A percentile compares a stretch with the other conserved stretches of the same genome.
Evolutionary conservation across 2,329 filamentous ascomycete genomes (phyloP).

Genomic region (Colletotrichum brevisporum): DNA sequence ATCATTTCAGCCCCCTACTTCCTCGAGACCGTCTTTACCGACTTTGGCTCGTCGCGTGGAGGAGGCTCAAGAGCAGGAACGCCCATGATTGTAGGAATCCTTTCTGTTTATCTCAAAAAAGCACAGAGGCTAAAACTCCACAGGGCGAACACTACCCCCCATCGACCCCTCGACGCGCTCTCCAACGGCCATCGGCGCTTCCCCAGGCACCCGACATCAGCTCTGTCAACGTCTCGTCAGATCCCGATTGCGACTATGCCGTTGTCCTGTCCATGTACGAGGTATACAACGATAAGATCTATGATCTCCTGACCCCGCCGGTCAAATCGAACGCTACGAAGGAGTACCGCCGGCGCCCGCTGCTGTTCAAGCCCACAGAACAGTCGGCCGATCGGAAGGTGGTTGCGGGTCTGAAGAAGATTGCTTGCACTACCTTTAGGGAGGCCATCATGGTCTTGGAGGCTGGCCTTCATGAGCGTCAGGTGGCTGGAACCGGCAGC

Average conservation of each 20-base stretch:
- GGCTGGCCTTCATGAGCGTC: constrained; percentile 87
- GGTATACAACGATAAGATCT: constrained; percentile 98
- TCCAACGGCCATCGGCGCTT: constrained; percentile 78
- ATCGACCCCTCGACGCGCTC: constrained; percentile 71
- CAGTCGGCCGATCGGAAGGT: constrained; percentile 91
- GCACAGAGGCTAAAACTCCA: constrained; percentile 62
- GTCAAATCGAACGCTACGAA: constrained; percentile 74
- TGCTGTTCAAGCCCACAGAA: constrained; percentile 95
- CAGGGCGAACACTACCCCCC: constrained; percentile 68
- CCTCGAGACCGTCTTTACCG: constrained; percentile 83
- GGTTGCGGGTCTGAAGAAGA: constrained; percentile 90
- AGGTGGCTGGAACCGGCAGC: constrained; percentile 90
- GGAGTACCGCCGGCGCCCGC: constrained; percentile 80
- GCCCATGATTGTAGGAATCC: constrained; percentile 75
- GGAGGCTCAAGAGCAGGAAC: constrained; percentile 77
- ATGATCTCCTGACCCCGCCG: constrained; percentile 84
- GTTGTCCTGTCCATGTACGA: constrained; percentile 98
- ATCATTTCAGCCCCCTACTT: constrained; percentile 82
- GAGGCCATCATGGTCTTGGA: constrained; percentile 93
- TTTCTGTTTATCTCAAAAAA: constrained; percentile 49
- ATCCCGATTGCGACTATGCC: constrained; percentile 83
- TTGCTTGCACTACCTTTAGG: constrained; percentile 84
- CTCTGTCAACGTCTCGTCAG: constrained; percentile 75
- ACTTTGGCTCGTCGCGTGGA: constrained; percentile 70
- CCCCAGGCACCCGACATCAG: constrained; percentile 83